Base-by-base conservation (phyloP, 306 rosid species). In the Cucumis cinereus region DNA sequence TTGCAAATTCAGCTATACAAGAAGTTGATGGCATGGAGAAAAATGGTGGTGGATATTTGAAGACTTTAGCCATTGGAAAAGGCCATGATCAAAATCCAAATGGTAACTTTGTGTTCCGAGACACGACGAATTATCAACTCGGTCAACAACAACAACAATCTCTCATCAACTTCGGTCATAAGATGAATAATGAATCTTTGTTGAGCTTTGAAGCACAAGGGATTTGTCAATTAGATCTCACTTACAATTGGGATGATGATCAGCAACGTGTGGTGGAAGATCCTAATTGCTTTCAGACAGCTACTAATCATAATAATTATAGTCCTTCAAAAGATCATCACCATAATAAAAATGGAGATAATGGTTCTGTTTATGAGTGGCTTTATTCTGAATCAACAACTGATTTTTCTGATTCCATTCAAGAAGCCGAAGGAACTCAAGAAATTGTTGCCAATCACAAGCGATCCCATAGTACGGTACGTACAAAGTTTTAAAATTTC, bases 201-300 rank as follows among this genome's bases (percentile, higher is more conserved):
- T 86, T 93, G 69, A 86, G 90, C 81, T 93, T 91, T 82, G 90
- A 88, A 76, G 87, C 90, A 19, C 82, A 55, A 11, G 73, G 61
- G 24, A 15, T 73, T 33, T 59, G 76, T 52, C 78, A 40, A 52
- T 50, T 50, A 50, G 55, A 50, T 45, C 19, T 60, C 79, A 68
- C 76, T 77, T 67, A 77, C 55, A 78, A 80, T 10, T 84, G 89
- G 93, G 78, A 60, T 76, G 78, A 60, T 76, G 77, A 69, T 80
- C 66, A 81, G 12, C 68, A 54, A 17, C 61, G 88, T 54, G 62
- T 87, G 11, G 71, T 78, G 56, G 86, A 80, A 7, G 86, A 83
- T 66, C 77, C 83, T 22, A 86, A 61, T 68, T 81, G 86, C 71
- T 81, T 90, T 78, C 88, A 87, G 77, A 84, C 86, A 78, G 78